These are phyloP conservation scores for Rhynchosporium secalis DNA, from an alignment of 2,329 filamentous ascomycete species.

Conservation along the genomic window DNA sequence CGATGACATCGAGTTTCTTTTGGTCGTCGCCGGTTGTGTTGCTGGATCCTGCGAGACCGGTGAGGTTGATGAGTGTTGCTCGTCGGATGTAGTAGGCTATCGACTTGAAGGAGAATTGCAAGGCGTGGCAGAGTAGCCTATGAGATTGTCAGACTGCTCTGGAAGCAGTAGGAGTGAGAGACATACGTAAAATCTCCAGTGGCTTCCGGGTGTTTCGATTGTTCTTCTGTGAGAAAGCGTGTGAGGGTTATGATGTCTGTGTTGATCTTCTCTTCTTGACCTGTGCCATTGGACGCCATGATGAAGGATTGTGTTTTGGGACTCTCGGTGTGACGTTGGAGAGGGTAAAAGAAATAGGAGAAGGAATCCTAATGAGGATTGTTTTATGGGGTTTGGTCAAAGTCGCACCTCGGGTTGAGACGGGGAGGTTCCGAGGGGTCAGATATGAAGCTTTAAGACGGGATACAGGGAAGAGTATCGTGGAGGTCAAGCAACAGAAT, in stretches of 20 bases:
- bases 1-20: slow-evolving; percentile 99
- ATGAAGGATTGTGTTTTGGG: slow-evolving; percentile 22
- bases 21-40: slow-evolving; percentile 97
- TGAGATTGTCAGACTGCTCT: slow-evolving; percentile 21
- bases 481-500: slow-evolving; percentile 1
- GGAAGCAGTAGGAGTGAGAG: background rate
- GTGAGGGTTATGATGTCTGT: slow-evolving; percentile 95
- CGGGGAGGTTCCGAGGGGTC: slow-evolving; percentile 26
- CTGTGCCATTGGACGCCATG: slow-evolving; percentile 32
- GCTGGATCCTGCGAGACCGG: slow-evolving; percentile 88
- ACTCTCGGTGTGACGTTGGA: slow-evolving; percentile 8
- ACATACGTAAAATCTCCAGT: slow-evolving; percentile 98
- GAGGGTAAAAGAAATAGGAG: slow-evolving; percentile 4
- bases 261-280: slow-evolving; percentile 75
- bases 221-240: slow-evolving; percentile 93
- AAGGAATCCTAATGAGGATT: slow-evolving; percentile 24
- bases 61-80: slow-evolving; percentile 91
- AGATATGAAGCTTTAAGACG: slow-evolving; percentile 15
- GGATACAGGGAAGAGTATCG: slow-evolving; percentile 6
- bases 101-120: slow-evolving; percentile 99
- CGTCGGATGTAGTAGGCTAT: slow-evolving; percentile 99
- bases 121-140: slow-evolving; percentile 92
- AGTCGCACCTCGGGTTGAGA: slow-evolving; percentile 36
- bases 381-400: slow-evolving; percentile 17
- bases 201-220: slow-evolving; percentile 87